Evolutionary conservation across 2,329 filamentous ascomycete genomes (phyloP).

Genomic region (Fusarium algeriense): DNA sequence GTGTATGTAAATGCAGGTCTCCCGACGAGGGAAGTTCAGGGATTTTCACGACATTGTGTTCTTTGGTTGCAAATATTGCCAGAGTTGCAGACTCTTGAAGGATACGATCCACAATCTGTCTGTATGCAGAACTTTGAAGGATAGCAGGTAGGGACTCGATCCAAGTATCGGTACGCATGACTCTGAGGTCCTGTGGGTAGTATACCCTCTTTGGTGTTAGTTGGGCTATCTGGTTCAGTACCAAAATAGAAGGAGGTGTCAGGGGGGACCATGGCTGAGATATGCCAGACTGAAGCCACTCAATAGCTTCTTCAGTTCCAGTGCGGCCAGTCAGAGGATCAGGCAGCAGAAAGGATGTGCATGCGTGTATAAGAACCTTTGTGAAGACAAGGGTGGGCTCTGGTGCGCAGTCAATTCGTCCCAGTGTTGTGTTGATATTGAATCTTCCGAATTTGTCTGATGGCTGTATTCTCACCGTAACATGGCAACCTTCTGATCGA

Average conservation of each 20-base stretch:
- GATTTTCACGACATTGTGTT: constrained; percentile 10
- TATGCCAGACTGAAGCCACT: constrained; percentile 61
- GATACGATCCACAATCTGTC: constrained; percentile 49
- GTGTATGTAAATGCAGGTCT: constrained; percentile 34
- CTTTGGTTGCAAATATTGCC: constrained; percentile 38
- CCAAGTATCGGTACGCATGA: constrained; percentile 54
- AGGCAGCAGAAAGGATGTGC: constrained; percentile 67
- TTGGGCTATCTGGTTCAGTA: constrained; percentile 26
- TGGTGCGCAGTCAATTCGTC: constrained; percentile 67
- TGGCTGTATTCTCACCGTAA: constrained; percentile 48
- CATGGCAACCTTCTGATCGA: constrained; percentile 35
- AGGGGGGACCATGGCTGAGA: constrained; percentile 63
- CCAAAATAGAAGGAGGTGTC: neutral
- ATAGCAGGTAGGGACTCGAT: constrained; percentile 42
- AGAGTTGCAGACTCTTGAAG: constrained; percentile 48
- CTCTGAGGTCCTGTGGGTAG: constrained; percentile 52
- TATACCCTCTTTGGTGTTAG: constrained; percentile 52
- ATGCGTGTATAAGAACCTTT: constrained; percentile 70
- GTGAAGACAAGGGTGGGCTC: constrained; percentile 67
- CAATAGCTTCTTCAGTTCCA: constrained; percentile 70
- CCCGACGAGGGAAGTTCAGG: constrained; percentile 20
- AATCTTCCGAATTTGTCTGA: constrained; percentile 61
- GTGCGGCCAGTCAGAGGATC: constrained; percentile 70
- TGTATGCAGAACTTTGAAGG: constrained; percentile 54
- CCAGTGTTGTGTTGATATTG: constrained; percentile 65